phyloP scores from a whole-genome alignment of 192 early-diverging fungal genomes.

The Mortierella alpina region DNA sequence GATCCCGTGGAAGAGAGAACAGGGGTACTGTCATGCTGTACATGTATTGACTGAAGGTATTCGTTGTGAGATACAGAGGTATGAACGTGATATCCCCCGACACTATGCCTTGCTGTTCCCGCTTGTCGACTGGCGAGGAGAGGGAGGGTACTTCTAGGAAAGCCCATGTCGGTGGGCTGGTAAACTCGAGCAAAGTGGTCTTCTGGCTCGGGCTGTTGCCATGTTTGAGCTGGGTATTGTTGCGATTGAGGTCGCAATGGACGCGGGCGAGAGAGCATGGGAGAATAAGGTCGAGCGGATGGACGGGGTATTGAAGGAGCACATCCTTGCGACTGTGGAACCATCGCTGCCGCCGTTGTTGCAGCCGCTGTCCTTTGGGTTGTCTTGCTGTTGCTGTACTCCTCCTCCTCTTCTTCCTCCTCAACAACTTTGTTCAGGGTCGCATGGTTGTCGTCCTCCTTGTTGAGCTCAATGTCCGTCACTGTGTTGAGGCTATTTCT shows the following conservation, averaged over 20 bases:
- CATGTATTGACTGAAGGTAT: conserved; percentile 17
- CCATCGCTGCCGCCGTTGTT: neutral
- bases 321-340: neutral
- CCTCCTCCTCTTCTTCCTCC: conserved; percentile 26
- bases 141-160: neutral
- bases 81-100: conserved; percentile 14
- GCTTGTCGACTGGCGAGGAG: neutral
- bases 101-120: neutral
- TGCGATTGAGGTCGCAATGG: conserved; percentile 2
- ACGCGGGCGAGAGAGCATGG: conserved; percentile 3
- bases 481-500: neutral
- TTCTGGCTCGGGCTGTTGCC: neutral
- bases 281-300: conserved; percentile 13
- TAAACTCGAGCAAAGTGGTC: conserved; percentile 5
- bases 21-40: conserved; percentile 28
- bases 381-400: neutral
- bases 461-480: neutral
- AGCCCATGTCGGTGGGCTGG: neutral
- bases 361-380: neutral
- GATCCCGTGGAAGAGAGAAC: conserved; percentile 33
- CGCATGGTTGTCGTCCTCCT: neutral
- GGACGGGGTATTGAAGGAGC: neutral
- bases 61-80: conserved; percentile 13
- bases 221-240: neutral
- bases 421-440: conserved; percentile 19